Evolutionary conservation across 2,329 filamentous ascomycete genomes (phyloP).

Genomic region (Aureobasidium namibiae): DNA sequence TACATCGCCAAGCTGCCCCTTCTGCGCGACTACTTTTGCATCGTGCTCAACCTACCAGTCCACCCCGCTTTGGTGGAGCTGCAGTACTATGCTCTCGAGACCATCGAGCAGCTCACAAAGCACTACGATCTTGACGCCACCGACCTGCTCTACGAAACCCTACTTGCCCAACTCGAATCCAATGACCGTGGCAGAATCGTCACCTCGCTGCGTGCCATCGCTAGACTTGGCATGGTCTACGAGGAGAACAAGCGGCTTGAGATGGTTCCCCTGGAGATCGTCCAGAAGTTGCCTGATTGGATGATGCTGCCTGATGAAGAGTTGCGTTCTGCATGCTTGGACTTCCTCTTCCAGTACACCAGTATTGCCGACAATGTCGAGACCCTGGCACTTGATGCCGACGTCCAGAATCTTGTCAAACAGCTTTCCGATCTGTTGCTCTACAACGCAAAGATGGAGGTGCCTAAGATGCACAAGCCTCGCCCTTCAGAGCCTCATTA

Average conservation of each 20-base stretch:
- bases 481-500: constrained; percentile 17
- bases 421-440: constrained; percentile 74
- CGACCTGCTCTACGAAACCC: constrained; percentile 70
- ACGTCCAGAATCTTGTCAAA: constrained; percentile 60
- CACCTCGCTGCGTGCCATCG: constrained; percentile 70
- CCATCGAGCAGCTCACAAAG: constrained; percentile 81
- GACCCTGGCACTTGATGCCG: constrained; percentile 53
- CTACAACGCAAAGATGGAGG: constrained; percentile 28
- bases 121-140: constrained; percentile 63
- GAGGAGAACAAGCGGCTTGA: constrained; percentile 70
- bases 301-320: constrained; percentile 83
- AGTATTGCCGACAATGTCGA: constrained; percentile 78
- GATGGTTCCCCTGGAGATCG: constrained; percentile 55
- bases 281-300: constrained; percentile 65
- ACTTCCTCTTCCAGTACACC: constrained; percentile 94
- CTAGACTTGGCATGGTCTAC: constrained; percentile 79
- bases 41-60: constrained; percentile 68
- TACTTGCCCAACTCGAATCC: constrained; percentile 48
- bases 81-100: constrained; percentile 85
- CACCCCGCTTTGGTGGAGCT: constrained; percentile 69
- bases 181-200: constrained; percentile 76
- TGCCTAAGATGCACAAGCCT: constrained; percentile 14
- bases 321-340: constrained; percentile 75
- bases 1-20: constrained; percentile 70
- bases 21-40: constrained; percentile 73